Evolutionary conservation across 192 early-diverging fungal species (phyloP).

Genomic region (Coemansia sp.): DNA sequence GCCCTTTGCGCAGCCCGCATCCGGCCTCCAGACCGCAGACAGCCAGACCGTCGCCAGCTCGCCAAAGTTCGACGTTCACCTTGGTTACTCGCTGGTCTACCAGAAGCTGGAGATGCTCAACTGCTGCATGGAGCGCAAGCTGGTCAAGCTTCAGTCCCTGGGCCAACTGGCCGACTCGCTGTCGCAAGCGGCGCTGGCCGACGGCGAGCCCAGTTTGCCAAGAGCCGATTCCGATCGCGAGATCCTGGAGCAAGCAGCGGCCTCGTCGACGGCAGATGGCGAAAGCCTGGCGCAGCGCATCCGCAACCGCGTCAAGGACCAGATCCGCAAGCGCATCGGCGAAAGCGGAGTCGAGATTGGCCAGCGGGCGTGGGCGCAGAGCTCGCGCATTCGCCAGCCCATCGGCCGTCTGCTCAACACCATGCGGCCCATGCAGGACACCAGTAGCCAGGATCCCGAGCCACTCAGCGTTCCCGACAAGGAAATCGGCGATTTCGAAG

Average conservation of each 20-base stretch:
- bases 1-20: not conserved
- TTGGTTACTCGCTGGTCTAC: slow-evolving; percentile 63
- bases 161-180: not conserved
- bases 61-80: slow-evolving; percentile 50
- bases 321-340: slow-evolving; percentile 26
- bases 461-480: not conserved
- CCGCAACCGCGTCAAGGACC: slow-evolving; percentile 29
- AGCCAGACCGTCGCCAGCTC: slow-evolving; percentile 3
- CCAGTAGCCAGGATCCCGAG: not conserved
- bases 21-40: slow-evolving; percentile 14
- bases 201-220: not conserved
- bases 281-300: slow-evolving; percentile 35
- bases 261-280: not conserved
- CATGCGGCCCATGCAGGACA: slow-evolving; percentile 11
- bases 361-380: slow-evolving; percentile 22
- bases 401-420: slow-evolving; percentile 41
- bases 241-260: not conserved
- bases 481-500: slow-evolving; percentile 38
- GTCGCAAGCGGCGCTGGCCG: not conserved
- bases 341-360: slow-evolving; percentile 18
- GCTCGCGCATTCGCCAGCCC: slow-evolving; percentile 38
- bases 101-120: slow-evolving; percentile 83
- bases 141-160: not conserved
- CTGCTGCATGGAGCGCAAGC: slow-evolving; percentile 63
- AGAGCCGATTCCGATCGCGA: not conserved